Base-by-base conservation (phyloP, 2,329 filamentous ascomycete genomes). In the Fonsecaea monophora region DNA sequence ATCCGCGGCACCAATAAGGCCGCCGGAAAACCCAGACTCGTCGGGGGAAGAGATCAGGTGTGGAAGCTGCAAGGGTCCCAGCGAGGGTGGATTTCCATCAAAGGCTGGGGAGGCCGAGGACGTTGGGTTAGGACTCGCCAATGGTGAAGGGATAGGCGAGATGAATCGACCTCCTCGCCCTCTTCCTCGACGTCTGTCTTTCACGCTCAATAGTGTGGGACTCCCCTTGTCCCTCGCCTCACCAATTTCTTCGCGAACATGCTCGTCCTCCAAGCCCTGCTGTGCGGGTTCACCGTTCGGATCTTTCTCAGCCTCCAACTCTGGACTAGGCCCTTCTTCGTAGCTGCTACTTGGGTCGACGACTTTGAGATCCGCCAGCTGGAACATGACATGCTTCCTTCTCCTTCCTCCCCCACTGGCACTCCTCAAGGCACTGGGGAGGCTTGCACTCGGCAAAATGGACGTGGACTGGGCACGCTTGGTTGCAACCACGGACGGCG, bases 301-400 rank as follows among this genome's bases (percentile, higher is more conserved):
- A 30, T 53, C 32, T 12, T 50, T 30, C n/a, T 38, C 35, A 7
- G 18, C 48, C 55, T 65, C 42, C 50, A 62, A 35, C n/a, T 67
- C 60, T 25, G 70, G 71, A 42, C 70, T 71, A 4, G 67, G 64
- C 7, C 42, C 57, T 63, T 73, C 71, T 55, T 74, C 70, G 60
- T 73, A 74, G 57, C 68, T 70, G 38, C 69, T 71, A 53, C 70
- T 72, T 21, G 72, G 72, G 15, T 72, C 69, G 21, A 74, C 72
- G 25, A 74, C 70, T 30, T 66, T 70, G 12, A 64, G 67, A 57
- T 73, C 71, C 5, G 72, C 68, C 7, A 74, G 65, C 50, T 71
- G 73, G 54, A 74, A 73, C 21, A 66, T 70, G 53, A 74, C 73
- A 50, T 73, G 72, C 53, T 74, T 74, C 45, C 67, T 56, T 60